Evolutionary conservation across 257 asterid species (phyloP).

Genomic region (Plectranthus barbatus): DNA sequence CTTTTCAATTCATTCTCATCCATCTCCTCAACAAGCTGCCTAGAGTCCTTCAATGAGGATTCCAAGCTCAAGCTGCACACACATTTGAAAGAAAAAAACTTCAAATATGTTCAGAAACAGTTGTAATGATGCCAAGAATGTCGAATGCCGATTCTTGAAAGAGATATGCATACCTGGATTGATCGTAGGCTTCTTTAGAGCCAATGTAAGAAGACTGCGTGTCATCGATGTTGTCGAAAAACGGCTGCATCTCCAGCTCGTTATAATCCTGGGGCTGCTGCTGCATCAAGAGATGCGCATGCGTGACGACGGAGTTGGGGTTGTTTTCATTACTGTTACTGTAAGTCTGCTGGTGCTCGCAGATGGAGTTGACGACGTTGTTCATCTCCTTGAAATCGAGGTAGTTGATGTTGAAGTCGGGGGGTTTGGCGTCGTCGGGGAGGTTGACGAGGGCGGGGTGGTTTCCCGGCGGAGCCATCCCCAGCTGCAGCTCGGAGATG

Average conservation of each 20-base stretch:
- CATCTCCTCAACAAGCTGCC: slow-evolving; percentile 57
- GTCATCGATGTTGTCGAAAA: slow-evolving; percentile 58
- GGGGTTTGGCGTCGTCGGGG: slow-evolving; percentile 10
- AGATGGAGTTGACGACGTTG: slow-evolving; percentile 27
- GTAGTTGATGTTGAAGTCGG: slow-evolving; percentile 16
- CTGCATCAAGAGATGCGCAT: slow-evolving; percentile 35
- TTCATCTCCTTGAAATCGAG: slow-evolving; percentile 48
- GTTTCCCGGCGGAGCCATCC: slow-evolving; percentile 31
- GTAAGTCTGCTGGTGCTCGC: slow-evolving; percentile 33
- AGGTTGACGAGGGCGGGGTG: slow-evolving; percentile 4
- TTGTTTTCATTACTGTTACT: slow-evolving; percentile 28
- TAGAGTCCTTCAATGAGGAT: slow-evolving; percentile 53
- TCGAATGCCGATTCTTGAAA: background rate
- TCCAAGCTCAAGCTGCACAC: slow-evolving; percentile 68
- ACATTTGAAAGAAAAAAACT: background rate
- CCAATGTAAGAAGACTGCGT: slow-evolving; percentile 63
- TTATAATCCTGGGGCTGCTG: slow-evolving; percentile 41
- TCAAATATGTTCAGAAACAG: background rate
- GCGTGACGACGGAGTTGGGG: slow-evolving; percentile 20
- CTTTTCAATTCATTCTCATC: slow-evolving; percentile 71
- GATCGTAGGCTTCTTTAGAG: slow-evolving; percentile 55
- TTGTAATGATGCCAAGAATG: too few species aligned
- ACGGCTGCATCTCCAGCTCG: slow-evolving; percentile 43
- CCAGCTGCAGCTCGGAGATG: slow-evolving; percentile 51
- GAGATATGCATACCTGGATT: slow-evolving; percentile 32